Evolutionary conservation across 805 yeast species (phyloP).

Genomic region (Phaffomyces antillensis): DNA sequence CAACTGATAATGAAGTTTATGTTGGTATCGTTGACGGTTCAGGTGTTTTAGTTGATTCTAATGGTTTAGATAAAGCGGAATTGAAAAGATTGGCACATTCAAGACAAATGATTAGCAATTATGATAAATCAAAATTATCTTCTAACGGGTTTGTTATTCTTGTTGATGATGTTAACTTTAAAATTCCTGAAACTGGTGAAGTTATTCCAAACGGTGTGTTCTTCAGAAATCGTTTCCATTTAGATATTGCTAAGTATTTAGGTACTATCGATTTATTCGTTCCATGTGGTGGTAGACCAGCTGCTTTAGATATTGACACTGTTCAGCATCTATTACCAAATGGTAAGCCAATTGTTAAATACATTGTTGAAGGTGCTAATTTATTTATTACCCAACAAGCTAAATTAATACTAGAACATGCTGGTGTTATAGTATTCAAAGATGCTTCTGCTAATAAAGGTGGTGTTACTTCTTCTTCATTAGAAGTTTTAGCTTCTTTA

Average conservation of each 20-base stretch:
- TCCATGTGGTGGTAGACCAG: constrained; percentile 99
- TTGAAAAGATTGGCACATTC: constrained; percentile 68
- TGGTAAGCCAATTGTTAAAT: constrained; percentile 73
- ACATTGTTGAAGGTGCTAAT: constrained; percentile 96
- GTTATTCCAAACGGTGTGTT: constrained; percentile 75
- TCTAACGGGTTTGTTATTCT: constrained; percentile 72
- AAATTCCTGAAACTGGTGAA: constrained; percentile 64
- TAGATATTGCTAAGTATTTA: constrained; percentile 57
- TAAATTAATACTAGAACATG: constrained; percentile 74
- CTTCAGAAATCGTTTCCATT: constrained; percentile 88
- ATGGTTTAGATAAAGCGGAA: constrained; percentile 79
- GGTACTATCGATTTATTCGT: constrained; percentile 76
- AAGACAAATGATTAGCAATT: constrained; percentile 68
- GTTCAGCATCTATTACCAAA: constrained; percentile 67
- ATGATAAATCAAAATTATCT: constrained; percentile 60
- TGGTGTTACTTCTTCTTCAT: constrained; percentile 95
- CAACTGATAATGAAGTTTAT: constrained; percentile 68
- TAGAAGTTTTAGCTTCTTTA: constrained; percentile 91
- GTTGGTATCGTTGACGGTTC: constrained; percentile 92
- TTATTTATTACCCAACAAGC: constrained; percentile 93
- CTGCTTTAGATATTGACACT: constrained; percentile 83
- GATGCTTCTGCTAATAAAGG: constrained; percentile 98
- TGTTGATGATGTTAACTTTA: constrained; percentile 77
- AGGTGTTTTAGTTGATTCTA: constrained; percentile 89
- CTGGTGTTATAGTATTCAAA: constrained; percentile 83